These are phyloP conservation scores for Leishmania aethiopica DNA, from an alignment of 208 protist species.

Conservation along the genomic window DNA sequence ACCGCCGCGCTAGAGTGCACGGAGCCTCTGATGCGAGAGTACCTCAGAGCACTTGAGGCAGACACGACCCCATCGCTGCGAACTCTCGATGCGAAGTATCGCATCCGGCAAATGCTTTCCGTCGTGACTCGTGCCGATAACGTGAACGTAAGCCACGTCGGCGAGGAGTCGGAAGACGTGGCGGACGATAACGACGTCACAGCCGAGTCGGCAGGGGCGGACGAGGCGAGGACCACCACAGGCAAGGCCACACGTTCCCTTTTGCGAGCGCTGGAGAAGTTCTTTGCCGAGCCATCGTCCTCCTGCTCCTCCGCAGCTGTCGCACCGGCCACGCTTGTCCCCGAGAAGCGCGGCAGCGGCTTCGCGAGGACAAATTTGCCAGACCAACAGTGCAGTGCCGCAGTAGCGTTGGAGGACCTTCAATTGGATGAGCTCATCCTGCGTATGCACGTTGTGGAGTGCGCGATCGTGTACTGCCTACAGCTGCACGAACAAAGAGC, in stretches of 20 bases:
- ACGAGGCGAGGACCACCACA: neutral
- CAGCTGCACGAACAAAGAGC: neutral
- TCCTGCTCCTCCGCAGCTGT: neutral
- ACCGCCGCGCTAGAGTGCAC: neutral
- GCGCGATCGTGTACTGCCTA: conserved; percentile 6
- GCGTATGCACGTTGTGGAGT: conserved; percentile 6
- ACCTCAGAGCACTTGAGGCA: conserved; percentile 5
- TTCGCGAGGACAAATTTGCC: neutral
- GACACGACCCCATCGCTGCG: neutral
- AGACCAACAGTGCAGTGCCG: neutral
- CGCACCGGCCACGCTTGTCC: neutral
- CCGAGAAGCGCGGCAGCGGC: neutral
- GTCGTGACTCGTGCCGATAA: conserved; percentile 1
- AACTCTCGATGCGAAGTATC: conserved; percentile 3
- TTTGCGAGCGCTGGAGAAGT: conserved; percentile 2
- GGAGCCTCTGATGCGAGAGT: conserved; percentile 20
- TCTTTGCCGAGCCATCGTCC: neutral
- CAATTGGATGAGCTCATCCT: neutral
- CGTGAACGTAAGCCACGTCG: neutral
- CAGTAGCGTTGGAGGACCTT: neutral
- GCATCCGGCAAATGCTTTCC: neutral
- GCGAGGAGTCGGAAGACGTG: neutral
- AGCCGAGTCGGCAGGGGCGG: neutral
- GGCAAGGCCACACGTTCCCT: neutral
- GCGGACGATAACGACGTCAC: neutral